phyloP scores from a whole-genome alignment of 345 rosid species.

The Rhodamnia argentea region DNA sequence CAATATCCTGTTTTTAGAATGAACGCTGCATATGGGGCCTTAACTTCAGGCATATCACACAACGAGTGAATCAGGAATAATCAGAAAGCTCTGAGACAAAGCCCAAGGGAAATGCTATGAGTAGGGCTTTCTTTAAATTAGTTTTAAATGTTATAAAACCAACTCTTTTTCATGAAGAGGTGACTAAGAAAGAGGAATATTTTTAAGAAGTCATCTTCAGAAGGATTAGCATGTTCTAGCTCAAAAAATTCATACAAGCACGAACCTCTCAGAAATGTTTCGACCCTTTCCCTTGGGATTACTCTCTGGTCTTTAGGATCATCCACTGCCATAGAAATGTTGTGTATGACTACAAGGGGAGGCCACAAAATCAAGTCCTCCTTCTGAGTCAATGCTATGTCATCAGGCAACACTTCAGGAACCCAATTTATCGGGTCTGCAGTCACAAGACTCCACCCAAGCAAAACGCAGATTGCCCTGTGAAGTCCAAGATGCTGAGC shows the following conservation, averaged over 20 bases:
- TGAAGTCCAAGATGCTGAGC: conserved; percentile 45
- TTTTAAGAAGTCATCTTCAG: background rate
- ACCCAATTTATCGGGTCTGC: conserved; percentile 25
- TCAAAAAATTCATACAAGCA: background rate
- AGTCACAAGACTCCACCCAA: conserved; percentile 44
- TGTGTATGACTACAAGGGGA: conserved; percentile 34
- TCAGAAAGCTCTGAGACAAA: background rate
- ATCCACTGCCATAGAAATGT: conserved; percentile 37
- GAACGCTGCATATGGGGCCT: background rate
- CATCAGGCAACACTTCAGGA: conserved; percentile 27
- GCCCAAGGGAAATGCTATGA: background rate
- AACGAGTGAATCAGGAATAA: background rate
- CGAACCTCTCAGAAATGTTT: conserved; percentile 42
- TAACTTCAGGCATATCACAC: background rate
- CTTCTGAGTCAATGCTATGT: conserved; percentile 34
- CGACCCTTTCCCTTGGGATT: conserved; percentile 31
- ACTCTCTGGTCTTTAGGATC: conserved; percentile 42
- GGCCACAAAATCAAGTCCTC: conserved; percentile 50
- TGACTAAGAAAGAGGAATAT: background rate
- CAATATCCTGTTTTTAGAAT: background rate
- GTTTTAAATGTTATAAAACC: background rate
- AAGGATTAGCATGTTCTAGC: background rate
- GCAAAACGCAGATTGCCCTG: conserved; percentile 42
- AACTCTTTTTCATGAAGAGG: background rate
- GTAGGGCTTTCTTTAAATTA: background rate